Evolutionary conservation across 2,329 filamentous ascomycete genomes (phyloP), one percentile per base, ranked within the genome.

Genomic region (Plenodomus tracheiphilus): DNA sequence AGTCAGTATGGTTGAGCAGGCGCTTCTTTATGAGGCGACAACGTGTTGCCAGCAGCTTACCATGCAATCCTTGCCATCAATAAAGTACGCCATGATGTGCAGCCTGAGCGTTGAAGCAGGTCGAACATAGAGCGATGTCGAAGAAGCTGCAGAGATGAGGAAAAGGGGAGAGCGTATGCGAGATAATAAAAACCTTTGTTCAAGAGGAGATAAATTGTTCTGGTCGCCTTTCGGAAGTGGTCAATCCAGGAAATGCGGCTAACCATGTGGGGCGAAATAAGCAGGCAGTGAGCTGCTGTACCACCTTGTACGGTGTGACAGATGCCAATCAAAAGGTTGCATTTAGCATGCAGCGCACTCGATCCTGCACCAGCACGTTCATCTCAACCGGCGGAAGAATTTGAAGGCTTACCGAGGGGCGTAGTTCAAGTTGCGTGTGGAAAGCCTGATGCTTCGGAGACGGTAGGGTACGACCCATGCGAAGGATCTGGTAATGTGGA

Each of bases 1-100:
- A 4, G 28, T 32, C 19, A 21, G 35, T 25, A 25, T 25, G 5
- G 10, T 25, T 10, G 22, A 5, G n/a, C n/a, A n/a, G n/a, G n/a
- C n/a, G n/a, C n/a, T n/a, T n/a, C n/a, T n/a, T n/a, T n/a, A n/a
- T n/a, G n/a, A n/a, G n/a, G n/a, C n/a, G n/a, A 25, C 10, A 25
- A 25, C 22, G 22, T 10, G 22, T 25, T 10, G 22, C 22, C 22
- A 25, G 22, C 10, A 10, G 22, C 13, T 34, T 42, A 60, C 57
- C 54, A 60, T 60, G 39, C 22, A 39, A 44, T 60, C 57, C 46
- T 60, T 58, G 21, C 54, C 57, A 38, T 56, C 53, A 15, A 60
- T 58, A 25, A 36, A 43, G 45, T 58, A 44, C 30, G 48, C 50
- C 57, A 56, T 58, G 21, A 25, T 49, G 15, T 20, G 6, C 15